phyloP scores from a whole-genome alignment of 768 basidiomycete genomes.

The Termitomyces sp. region DNA sequence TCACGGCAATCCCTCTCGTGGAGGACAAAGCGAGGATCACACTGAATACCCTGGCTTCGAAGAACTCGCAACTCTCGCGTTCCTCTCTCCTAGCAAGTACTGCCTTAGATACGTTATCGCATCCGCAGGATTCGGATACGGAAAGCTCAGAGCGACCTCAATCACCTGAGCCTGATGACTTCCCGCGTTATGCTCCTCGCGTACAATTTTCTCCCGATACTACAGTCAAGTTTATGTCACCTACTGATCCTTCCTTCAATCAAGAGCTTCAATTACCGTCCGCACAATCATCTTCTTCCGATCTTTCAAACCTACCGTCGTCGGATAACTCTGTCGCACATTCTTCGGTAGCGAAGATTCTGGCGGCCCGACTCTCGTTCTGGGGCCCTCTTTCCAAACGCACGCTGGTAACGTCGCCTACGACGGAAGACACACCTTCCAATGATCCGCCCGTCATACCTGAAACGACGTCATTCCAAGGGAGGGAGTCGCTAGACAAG shows the following conservation, averaged over 20 bases:
- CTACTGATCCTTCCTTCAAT: constrained; percentile 24
- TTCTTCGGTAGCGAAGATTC: constrained; percentile 55
- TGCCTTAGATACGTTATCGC: constrained; percentile 17
- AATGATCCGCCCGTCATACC: constrained; percentile 12
- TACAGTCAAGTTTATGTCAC: constrained; percentile 43
- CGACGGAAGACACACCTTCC: constrained; percentile 11
- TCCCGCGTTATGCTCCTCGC: constrained; percentile 22
- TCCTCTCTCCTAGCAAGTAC: constrained; percentile 39
- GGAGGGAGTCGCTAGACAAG: constrained; percentile 34
- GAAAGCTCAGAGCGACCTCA: constrained; percentile 7
- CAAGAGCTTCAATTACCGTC: constrained; percentile 28
- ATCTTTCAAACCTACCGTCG: constrained; percentile 52
- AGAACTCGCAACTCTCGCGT: constrained; percentile 39
- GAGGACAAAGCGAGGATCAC: constrained; percentile 56
- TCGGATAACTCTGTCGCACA: constrained; percentile 42
- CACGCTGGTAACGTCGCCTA: constrained; percentile 15
- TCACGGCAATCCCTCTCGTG: constrained; percentile 68
- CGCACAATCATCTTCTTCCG: constrained; percentile 42
- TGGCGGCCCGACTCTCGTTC: constrained; percentile 68
- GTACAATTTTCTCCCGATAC: constrained; percentile 54
- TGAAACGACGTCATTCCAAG: constrained; percentile 15
- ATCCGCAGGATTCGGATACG: constrained; percentile 5
- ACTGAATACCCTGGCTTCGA: constrained; percentile 49
- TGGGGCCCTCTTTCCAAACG: constrained; percentile 65
- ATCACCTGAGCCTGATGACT: constrained; percentile 10